Base-by-base conservation (phyloP, 768 basidiomycete species). In the Leccinum rimulosum region DNA sequence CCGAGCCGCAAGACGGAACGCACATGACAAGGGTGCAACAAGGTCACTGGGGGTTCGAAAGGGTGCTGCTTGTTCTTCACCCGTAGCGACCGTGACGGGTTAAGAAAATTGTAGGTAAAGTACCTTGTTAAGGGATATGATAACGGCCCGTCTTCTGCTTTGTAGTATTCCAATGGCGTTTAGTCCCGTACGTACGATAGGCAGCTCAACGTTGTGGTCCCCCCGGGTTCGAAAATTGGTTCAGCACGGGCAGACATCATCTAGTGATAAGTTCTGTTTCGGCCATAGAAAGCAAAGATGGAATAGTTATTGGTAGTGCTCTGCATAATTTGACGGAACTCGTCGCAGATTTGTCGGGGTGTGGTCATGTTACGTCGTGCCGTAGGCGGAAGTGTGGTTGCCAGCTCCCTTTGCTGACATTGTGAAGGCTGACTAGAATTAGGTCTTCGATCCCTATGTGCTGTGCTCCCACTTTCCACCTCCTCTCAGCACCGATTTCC, bases 351-450 rank as follows among this genome's bases (percentile, higher is more conserved):
- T 50, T 6, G 28, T 31, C n/a, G n/a, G 10, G 7, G 11, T 55
- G 35, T 43, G 27, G 19, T 65, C 54, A 45, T 52, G 10, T 33
- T 38, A 63, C 10, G 14, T 57, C 28, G 43, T 38, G 47, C 27
- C 60, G 66, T 14, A 91, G 77, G 68, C 88, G 81, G 47, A 91
- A 73, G 57, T 91, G 88, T 22, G 89, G 88, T 60, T 92, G 89
- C 89, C 89, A 92, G 57, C 85, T 86, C 10, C 90, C 89, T 73
- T 88, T 84, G 9, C 88, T 89, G 52, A 91, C 88, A 63, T 92
- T 90, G 73, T 91, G 88, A 55, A 91, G 83, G 64, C 87, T 87
- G 63, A 92, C 87, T 51, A 92, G 81, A 51, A 87, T 75, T 50
- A 92, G 76, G 68, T 91, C 83, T 28, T 87, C 87, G 3, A 88